phyloP scores from a whole-genome alignment of 2,329 filamentous ascomycete species.

The Microthyrium microscopicum region DNA sequence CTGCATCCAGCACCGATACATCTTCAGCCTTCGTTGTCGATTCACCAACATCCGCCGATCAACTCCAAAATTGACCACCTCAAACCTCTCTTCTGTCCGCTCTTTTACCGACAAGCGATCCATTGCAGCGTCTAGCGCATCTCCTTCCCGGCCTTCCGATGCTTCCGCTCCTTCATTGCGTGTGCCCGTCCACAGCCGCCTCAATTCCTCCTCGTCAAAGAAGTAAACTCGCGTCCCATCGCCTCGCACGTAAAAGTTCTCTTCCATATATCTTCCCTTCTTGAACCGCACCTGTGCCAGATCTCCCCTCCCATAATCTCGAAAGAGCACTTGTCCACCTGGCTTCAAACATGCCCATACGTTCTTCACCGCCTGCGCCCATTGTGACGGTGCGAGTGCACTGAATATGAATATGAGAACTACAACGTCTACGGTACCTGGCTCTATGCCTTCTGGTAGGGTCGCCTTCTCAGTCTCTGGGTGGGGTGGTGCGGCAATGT shows the following conservation, averaged over 20 bases:
- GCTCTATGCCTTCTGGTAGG: slow-evolving; percentile 59
- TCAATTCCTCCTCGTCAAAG: slow-evolving; percentile 75
- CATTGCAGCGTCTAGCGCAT: slow-evolving; percentile 9
- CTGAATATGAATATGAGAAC: slow-evolving; percentile 97
- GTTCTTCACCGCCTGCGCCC: slow-evolving; percentile 67
- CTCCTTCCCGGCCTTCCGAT: slow-evolving; percentile 1
- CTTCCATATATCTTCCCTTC: slow-evolving; percentile 81
- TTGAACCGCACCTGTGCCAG: slow-evolving; percentile 94
- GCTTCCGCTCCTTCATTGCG: slow-evolving; percentile 2
- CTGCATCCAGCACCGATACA: slow-evolving; percentile 97
- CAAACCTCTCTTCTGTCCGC: slow-evolving; percentile 28
- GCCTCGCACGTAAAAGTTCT: slow-evolving; percentile 93
- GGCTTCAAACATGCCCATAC: slow-evolving; percentile 72
- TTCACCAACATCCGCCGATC: slow-evolving; percentile 88
- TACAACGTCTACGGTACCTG: slow-evolving; percentile 76
- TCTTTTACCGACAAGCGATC: slow-evolving; percentile 18
- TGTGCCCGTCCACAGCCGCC: slow-evolving; percentile 55
- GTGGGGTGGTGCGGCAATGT: slow-evolving; percentile 40
- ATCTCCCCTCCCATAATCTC: slow-evolving; percentile 91
- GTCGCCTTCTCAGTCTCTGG: slow-evolving; percentile 30
- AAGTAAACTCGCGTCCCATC: slow-evolving; percentile 97
- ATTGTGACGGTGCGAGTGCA: slow-evolving; percentile 70
- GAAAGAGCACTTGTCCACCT: slow-evolving; percentile 83
- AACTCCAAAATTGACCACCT: slow-evolving; percentile 61
- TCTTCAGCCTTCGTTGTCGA: slow-evolving; percentile 76